phyloP scores from a whole-genome alignment of 345 rosid genomes.

The Pelargonium nanum region DNA sequence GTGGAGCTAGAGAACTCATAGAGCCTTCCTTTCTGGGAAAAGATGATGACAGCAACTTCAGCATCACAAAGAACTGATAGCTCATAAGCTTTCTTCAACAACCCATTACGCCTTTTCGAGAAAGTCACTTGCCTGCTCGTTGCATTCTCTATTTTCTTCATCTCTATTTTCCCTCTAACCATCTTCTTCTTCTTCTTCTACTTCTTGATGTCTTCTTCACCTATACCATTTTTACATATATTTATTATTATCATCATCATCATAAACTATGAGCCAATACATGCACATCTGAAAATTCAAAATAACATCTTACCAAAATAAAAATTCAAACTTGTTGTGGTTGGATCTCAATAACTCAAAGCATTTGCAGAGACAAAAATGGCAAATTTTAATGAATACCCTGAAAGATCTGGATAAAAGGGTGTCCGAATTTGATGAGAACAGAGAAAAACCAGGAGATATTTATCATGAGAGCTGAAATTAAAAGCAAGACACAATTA shows the following conservation, averaged over 20 bases:
- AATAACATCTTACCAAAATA: neutral
- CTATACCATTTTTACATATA: too few species aligned
- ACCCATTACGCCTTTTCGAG: neutral
- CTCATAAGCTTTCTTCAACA: neutral
- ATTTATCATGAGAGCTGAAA: neutral
- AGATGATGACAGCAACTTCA: neutral
- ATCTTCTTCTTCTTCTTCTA: neutral
- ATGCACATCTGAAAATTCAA: neutral
- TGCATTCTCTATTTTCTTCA: neutral
- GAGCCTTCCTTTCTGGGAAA: neutral
- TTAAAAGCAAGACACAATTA: too few species aligned
- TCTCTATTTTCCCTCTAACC: neutral
- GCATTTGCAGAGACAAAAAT: neutral
- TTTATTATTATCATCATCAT: neutral
- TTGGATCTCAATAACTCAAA: neutral
- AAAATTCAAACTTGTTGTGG: neutral
- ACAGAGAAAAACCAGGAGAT: neutral
- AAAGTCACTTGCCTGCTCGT: slow-evolving; percentile 1
- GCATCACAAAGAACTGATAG: neutral
- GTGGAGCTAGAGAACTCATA: neutral
- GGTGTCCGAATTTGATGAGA: neutral
- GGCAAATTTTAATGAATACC: neutral
- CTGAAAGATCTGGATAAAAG: neutral
- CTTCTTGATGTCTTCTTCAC: neutral
- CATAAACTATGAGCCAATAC: neutral